These are phyloP conservation scores for Juglanconis sp. DNA, from an alignment of 2,329 filamentous ascomycete species.

Conservation along the genomic window DNA sequence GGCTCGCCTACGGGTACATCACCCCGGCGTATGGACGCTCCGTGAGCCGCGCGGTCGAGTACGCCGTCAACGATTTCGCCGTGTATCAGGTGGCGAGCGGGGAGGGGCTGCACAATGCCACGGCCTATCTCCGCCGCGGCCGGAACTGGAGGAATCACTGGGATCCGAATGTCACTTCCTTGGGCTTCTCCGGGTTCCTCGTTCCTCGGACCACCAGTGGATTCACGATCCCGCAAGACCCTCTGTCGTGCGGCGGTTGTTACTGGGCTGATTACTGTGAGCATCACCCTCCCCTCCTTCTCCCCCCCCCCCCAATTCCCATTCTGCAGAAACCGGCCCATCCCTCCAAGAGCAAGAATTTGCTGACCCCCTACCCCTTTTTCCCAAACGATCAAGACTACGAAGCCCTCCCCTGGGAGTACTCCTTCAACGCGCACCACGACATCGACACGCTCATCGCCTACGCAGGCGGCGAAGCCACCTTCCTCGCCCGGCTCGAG, in stretches of 20 bases:
- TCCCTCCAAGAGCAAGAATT: too few relatives aligned
- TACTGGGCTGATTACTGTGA: conserved; percentile 60
- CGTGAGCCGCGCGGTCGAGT: conserved; percentile 64
- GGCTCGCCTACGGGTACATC: conserved; percentile 63
- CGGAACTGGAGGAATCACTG: conserved; percentile 71
- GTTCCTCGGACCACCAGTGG: conserved; percentile 54
- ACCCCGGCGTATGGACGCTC: conserved; percentile 59
- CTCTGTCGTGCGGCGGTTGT: conserved; percentile 58
- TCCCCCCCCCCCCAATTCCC: background rate
- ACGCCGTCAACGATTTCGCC: conserved; percentile 66
- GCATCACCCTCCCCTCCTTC: background rate
- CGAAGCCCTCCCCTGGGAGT: conserved; percentile 61
- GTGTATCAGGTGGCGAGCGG: conserved; percentile 63
- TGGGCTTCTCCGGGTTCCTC: conserved; percentile 64
- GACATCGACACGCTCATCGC: conserved; percentile 56
- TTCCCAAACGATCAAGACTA: conserved; percentile 36
- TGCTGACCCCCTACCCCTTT: too few relatives aligned
- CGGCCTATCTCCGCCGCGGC: conserved; percentile 60
- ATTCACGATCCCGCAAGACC: conserved; percentile 52
- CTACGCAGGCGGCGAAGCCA: conserved; percentile 50
- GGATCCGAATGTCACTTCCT: conserved; percentile 55
- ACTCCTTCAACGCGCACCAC: conserved; percentile 67
- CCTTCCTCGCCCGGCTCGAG: conserved; percentile 57
- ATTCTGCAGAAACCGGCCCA: too few relatives aligned
- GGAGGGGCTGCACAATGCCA: conserved; percentile 50